A percentile compares a stretch with the other conserved stretches of the same genome.
Evolutionary conservation across 75 land plant species (phyloP).

Genomic region (Sequoia sempervirens): DNA sequence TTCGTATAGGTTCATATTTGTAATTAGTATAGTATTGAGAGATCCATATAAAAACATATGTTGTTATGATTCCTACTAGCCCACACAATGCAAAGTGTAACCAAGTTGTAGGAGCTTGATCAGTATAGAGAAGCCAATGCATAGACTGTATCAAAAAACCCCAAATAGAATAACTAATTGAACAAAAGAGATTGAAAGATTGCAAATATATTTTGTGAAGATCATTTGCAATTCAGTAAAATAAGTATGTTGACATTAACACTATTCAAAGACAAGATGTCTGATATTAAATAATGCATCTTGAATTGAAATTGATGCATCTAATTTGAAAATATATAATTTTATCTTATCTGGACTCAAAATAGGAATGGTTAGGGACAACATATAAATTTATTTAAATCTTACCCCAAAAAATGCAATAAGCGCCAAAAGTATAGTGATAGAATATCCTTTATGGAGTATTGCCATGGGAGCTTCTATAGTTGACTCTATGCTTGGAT

Average conservation of each 20-base stretch:
- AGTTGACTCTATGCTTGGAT: slow-evolving; percentile 42
- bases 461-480: slow-evolving; percentile 97
- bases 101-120: slow-evolving; percentile 99
- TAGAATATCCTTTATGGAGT: slow-evolving; percentile 95
- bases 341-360: background rate
- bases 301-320: background rate
- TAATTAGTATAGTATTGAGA: slow-evolving; percentile 99
- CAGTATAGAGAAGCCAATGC: slow-evolving; percentile 92
- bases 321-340: background rate
- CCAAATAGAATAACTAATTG: background rate
- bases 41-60: slow-evolving; percentile 91
- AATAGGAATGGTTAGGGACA: background rate
- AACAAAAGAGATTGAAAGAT: background rate
- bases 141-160: slow-evolving; percentile 68
- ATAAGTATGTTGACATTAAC: background rate
- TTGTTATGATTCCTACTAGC: slow-evolving; percentile 93
- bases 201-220: background rate
- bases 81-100: slow-evolving; percentile 97
- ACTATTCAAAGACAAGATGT: background rate
- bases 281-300: background rate
- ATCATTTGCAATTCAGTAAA: background rate
- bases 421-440: slow-evolving; percentile 83
- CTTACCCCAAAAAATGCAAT: slow-evolving; percentile 87
- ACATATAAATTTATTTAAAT: background rate
- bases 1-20: slow-evolving; percentile 94